A percentile compares a stretch with the other conserved stretches of the same genome.
phyloP scores from a whole-genome alignment of 257 asterid species.

The Solanum lycopersicoides region DNA sequence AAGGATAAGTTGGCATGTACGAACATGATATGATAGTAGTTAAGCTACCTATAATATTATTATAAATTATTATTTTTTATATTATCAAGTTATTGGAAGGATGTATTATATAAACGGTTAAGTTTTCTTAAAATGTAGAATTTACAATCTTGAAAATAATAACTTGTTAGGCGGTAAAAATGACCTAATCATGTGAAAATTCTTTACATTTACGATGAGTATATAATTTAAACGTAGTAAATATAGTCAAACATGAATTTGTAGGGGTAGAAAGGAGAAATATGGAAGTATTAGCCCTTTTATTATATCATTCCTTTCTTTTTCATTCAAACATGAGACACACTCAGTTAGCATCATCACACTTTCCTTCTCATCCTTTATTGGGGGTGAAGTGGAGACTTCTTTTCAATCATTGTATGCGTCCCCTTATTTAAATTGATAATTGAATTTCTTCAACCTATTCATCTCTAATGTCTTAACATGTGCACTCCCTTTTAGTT shows the following conservation, averaged over 20 bases:
- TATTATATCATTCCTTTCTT: background rate
- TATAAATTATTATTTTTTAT: background rate
- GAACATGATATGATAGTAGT: background rate
- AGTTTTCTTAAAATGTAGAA: background rate
- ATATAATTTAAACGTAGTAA: background rate
- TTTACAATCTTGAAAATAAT: background rate
- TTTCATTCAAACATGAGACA: background rate
- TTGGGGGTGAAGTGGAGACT: too few species aligned
- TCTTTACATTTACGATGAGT: background rate
- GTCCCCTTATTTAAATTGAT: too few species aligned
- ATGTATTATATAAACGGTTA: background rate
- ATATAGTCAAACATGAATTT: background rate
- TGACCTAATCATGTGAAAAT: background rate
- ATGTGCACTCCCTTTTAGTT: too few species aligned
- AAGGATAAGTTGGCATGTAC: background rate
- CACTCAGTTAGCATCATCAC: background rate
- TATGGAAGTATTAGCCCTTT: background rate
- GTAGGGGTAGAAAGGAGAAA: background rate
- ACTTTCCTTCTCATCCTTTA: background rate
- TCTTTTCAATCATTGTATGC: too few species aligned
- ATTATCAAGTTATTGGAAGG: background rate
- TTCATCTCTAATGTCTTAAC: too few species aligned
- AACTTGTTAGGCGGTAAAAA: background rate
- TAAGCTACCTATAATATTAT: background rate
- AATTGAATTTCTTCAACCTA: too few species aligned